These are phyloP conservation scores for Neurospora sp. DNA, from an alignment of 495 filamentous ascomycete species.

Conservation along the genomic window DNA sequence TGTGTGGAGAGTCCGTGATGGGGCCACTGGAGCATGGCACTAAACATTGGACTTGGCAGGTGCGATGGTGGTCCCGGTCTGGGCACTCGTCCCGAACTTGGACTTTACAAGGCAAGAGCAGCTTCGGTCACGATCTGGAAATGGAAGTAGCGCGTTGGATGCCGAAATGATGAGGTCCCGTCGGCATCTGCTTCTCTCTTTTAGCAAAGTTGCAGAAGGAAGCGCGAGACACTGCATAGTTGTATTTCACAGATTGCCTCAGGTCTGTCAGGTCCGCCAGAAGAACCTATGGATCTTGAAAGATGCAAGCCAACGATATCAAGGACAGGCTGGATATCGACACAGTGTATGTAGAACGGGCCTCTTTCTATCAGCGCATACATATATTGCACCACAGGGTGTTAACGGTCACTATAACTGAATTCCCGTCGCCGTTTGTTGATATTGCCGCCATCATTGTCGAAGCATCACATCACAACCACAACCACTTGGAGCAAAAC, in stretches of 20 bases:
- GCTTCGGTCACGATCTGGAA: not conserved
- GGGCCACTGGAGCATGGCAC: not conserved
- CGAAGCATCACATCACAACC: not conserved
- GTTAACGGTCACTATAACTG: not conserved
- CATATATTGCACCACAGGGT: not conserved
- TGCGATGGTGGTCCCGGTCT: not conserved
- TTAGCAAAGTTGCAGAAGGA: not conserved
- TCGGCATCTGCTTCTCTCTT: not conserved
- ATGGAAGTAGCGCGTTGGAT: not conserved
- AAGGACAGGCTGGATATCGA: too few relatives aligned
- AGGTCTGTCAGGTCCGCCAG: too few relatives aligned
- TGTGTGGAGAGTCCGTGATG: not conserved
- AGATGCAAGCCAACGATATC: too few relatives aligned
- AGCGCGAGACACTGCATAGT: not conserved
- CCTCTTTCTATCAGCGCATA: not conserved
- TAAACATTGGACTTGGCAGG: too few relatives aligned
- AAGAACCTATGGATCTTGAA: too few relatives aligned
- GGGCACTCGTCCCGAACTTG: not conserved
- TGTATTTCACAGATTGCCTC: too few relatives aligned
- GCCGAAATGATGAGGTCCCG: not conserved
- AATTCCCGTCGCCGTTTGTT: not conserved
- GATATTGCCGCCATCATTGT: not conserved
- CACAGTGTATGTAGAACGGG: too few relatives aligned
- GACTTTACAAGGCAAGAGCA: not conserved
- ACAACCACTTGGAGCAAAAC: not conserved